Evolutionary conservation across 129 eudicot genomes (phyloP).

Genomic region (Flaveria brownii): DNA sequence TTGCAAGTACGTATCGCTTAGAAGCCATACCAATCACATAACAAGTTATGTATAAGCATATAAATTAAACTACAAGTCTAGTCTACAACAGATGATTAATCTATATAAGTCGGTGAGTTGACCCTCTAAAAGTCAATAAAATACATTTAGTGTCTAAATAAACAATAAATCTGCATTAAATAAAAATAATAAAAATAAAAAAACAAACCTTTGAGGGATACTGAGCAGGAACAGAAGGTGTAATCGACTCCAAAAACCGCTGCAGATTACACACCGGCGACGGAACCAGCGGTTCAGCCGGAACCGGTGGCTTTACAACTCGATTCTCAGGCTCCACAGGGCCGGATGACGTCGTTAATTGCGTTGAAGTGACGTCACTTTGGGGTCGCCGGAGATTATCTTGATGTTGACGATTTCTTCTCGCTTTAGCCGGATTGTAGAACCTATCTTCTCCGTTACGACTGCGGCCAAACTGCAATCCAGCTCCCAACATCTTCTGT

Average conservation of each 20-base stretch:
- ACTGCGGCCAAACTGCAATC: constrained; percentile 76
- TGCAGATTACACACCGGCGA: constrained; percentile 67
- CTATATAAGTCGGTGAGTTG: constrained; percentile 17
- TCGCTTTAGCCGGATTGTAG: constrained; percentile 70
- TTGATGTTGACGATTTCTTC: constrained; percentile 52
- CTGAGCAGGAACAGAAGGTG: constrained; percentile 82
- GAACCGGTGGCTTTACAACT: constrained; percentile 28
- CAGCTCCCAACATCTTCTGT: constrained; percentile 72
- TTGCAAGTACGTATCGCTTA: constrained; percentile 30
- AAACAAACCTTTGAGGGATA: constrained; percentile 70
- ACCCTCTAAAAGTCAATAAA: constrained; percentile 24
- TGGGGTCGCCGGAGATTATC: constrained; percentile 57
- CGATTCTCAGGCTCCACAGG: constrained; percentile 28
- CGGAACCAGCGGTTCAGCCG: constrained; percentile 32
- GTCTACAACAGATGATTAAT: background rate
- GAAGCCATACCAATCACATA: constrained; percentile 8
- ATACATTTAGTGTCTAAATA: background rate
- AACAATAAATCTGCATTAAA: background rate
- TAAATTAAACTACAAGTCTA: too few relatives aligned
- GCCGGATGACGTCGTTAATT: constrained; percentile 33
- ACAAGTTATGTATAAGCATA: too few relatives aligned
- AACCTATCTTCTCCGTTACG: constrained; percentile 83
- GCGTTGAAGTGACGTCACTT: constrained; percentile 55
- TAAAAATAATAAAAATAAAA: constrained; percentile 3
- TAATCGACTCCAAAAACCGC: constrained; percentile 71